These are phyloP conservation scores for Colletotrichum sp. DNA, from an alignment of 2,329 filamentous ascomycete species.

Conservation along the genomic window DNA sequence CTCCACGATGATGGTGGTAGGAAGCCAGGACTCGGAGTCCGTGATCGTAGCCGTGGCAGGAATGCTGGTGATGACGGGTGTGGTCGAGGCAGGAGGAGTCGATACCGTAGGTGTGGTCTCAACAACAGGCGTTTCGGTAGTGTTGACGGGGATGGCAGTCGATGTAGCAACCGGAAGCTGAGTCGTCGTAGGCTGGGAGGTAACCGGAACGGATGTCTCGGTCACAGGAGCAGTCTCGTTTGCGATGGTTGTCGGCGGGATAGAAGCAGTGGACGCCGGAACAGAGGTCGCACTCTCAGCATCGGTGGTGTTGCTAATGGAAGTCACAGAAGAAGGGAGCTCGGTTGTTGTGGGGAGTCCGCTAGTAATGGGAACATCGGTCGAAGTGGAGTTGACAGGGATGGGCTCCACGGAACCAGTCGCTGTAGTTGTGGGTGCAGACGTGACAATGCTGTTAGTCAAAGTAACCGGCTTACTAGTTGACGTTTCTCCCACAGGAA, in stretches of 20 bases:
- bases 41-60: slow-evolving; percentile 47
- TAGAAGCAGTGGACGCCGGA: neutral
- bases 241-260: neutral
- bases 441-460: neutral
- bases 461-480: neutral
- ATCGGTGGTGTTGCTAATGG: slow-evolving; percentile 3
- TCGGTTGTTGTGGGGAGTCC: slow-evolving; percentile 8
- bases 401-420: slow-evolving; percentile 41
- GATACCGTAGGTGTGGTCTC: slow-evolving; percentile 6
- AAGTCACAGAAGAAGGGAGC: slow-evolving; percentile 5
- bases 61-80: slow-evolving; percentile 40
- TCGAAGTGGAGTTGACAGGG: slow-evolving; percentile 6
- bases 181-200: neutral
- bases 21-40: slow-evolving; percentile 54
- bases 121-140: slow-evolving; percentile 7
- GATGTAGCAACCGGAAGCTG: neutral
- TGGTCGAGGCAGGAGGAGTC: slow-evolving; percentile 1
- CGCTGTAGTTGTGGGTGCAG: slow-evolving; percentile 42
- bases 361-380: neutral
- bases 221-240: slow-evolving; percentile 6
- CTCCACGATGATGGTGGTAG: slow-evolving; percentile 67
- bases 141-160: slow-evolving; percentile 14
- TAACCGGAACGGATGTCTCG: neutral
- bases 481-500: neutral
- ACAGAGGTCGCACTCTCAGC: neutral